Evolutionary conservation across 768 basidiomycete species (phyloP).

Genomic region (Rhodotorula graminis): DNA sequence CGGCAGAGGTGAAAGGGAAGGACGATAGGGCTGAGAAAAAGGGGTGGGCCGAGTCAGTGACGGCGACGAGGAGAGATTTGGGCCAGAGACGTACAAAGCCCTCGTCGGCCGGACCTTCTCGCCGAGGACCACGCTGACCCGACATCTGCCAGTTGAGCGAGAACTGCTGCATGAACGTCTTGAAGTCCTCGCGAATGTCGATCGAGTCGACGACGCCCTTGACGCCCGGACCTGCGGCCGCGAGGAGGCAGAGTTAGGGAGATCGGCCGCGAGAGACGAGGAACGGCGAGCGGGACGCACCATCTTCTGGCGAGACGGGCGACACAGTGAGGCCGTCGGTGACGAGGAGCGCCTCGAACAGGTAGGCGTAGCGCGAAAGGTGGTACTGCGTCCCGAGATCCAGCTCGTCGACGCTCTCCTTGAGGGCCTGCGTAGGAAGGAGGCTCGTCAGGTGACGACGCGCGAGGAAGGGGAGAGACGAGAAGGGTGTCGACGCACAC

Average conservation of each 20-base stretch:
- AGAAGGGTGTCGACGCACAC: constrained; percentile 57
- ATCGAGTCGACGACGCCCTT: constrained; percentile 84
- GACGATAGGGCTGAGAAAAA: constrained; percentile 19
- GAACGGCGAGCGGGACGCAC: constrained; percentile 47
- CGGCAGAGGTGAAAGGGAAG: constrained; percentile 40
- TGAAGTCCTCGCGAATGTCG: constrained; percentile 92
- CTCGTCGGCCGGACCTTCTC: constrained; percentile 85
- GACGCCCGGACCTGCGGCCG: constrained; percentile 60
- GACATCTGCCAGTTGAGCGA: constrained; percentile 70
- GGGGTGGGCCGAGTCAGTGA: constrained; percentile 40
- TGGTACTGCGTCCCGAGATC: constrained; percentile 99
- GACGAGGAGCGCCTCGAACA: constrained; percentile 84
- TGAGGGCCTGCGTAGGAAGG: constrained; percentile 60
- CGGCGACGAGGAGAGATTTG: neutral
- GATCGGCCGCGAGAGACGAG: neutral
- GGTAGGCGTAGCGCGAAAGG: constrained; percentile 84
- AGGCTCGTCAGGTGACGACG: neutral
- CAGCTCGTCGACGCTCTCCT: constrained; percentile 92
- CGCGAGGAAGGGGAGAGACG: neutral
- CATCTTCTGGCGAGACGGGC: constrained; percentile 61
- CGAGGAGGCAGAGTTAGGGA: neutral
- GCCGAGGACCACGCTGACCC: constrained; percentile 62
- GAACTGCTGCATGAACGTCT: constrained; percentile 95
- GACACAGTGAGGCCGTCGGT: constrained; percentile 81
- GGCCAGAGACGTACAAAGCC: constrained; percentile 63